phyloP scores from a whole-genome alignment of 2,329 filamentous ascomycete species.

The Scolecobasidium constrictum region DNA sequence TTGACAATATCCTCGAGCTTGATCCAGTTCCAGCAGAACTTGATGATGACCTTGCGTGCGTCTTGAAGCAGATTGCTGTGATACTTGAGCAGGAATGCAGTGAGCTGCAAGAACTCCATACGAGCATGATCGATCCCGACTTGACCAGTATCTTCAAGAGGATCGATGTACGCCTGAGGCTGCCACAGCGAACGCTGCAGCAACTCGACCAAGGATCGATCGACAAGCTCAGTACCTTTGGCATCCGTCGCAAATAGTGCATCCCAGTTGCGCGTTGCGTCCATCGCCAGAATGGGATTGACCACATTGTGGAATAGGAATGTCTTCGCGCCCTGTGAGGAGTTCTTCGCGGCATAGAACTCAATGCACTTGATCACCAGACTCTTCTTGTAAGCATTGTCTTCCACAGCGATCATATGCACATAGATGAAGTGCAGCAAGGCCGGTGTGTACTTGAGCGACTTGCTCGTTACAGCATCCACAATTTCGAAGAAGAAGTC shows the following conservation, averaged over 20 bases:
- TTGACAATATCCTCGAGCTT: slow-evolving; percentile 98
- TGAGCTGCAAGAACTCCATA: slow-evolving; percentile 92
- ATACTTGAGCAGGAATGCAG: slow-evolving; percentile 90
- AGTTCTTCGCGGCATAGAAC: slow-evolving; percentile 66
- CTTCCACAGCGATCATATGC: slow-evolving; percentile 72
- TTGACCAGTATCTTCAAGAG: slow-evolving; percentile 71
- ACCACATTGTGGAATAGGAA: slow-evolving; percentile 87
- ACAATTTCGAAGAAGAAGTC: slow-evolving; percentile 79
- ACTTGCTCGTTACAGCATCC: slow-evolving; percentile 70
- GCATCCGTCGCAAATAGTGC: slow-evolving; percentile 38
- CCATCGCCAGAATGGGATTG: slow-evolving; percentile 94
- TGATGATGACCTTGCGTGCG: slow-evolving; percentile 93
- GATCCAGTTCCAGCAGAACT: slow-evolving; percentile 98
- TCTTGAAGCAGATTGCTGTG: slow-evolving; percentile 82
- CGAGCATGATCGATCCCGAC: slow-evolving; percentile 84
- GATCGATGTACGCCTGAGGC: slow-evolving; percentile 64
- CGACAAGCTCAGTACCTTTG: slow-evolving; percentile 62
- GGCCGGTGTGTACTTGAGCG: slow-evolving; percentile 65
- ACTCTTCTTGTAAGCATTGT: slow-evolving; percentile 74
- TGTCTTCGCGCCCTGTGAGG: slow-evolving; percentile 81
- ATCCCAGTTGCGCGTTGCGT: slow-evolving; percentile 76
- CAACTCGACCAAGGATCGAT: slow-evolving; percentile 76
- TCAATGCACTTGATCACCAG: slow-evolving; percentile 80
- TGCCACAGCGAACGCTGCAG: slow-evolving; percentile 93
- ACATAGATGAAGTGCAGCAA: slow-evolving; percentile 77